Evolutionary conservation across 2,329 filamentous ascomycete genomes (phyloP).

Genomic region (Pezicula radicicola): DNA sequence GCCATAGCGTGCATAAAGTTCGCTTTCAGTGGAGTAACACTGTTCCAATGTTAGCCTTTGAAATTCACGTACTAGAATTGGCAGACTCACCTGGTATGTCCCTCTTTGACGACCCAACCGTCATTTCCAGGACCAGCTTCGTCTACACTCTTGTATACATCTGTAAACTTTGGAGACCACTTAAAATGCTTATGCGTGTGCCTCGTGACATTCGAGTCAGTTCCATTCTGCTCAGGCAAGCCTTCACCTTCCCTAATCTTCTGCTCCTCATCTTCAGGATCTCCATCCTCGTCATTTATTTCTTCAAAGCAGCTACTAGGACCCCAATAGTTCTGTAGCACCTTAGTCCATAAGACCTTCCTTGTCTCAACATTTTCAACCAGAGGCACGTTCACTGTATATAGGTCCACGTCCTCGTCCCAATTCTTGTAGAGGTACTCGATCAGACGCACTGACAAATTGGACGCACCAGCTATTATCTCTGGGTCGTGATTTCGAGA

Average conservation of each 20-base stretch:
- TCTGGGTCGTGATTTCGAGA: slow-evolving; percentile 76
- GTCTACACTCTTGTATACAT: slow-evolving; percentile 86
- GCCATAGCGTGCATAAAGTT: slow-evolving; percentile 82
- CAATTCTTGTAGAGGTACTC: slow-evolving; percentile 77
- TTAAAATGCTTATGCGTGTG: slow-evolving; percentile 88
- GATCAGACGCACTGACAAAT: slow-evolving; percentile 72
- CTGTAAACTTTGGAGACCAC: slow-evolving; percentile 84
- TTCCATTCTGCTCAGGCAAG: slow-evolving; percentile 32
- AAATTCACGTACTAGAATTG: slow-evolving; percentile 1
- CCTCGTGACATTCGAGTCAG: slow-evolving; percentile 27
- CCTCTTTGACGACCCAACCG: slow-evolving; percentile 87
- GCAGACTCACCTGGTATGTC: slow-evolving; percentile 70
- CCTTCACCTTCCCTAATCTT: slow-evolving; percentile 66
- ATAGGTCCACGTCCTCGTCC: slow-evolving; percentile 74
- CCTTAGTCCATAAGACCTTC: slow-evolving; percentile 77
- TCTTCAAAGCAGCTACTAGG: slow-evolving; percentile 85
- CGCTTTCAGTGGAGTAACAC: slow-evolving; percentile 85
- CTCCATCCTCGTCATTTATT: slow-evolving; percentile 60
- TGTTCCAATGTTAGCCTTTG: slow-evolving; percentile 34
- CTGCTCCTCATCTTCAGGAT: slow-evolving; percentile 69
- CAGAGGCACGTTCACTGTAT: slow-evolving; percentile 86
- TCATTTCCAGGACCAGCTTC: slow-evolving; percentile 78
- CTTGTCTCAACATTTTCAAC: slow-evolving; percentile 68
- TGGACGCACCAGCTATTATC: slow-evolving; percentile 74
- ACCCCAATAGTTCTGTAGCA: slow-evolving; percentile 90